Base-by-base conservation (phyloP, 768 basidiomycete species). In the Boletus insuetus region DNA sequence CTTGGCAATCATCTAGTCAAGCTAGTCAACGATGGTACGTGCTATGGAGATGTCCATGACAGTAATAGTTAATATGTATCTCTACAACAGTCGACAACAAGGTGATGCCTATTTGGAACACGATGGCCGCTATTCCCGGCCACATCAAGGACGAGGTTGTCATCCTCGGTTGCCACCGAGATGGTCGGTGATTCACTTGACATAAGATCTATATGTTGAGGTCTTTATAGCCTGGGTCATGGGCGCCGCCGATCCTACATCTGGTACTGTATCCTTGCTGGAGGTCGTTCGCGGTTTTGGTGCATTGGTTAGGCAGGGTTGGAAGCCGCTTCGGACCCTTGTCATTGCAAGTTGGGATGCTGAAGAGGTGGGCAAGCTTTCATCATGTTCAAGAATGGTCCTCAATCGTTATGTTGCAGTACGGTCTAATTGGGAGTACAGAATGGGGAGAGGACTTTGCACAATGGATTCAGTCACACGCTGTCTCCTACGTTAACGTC, bases 391-490 rank as follows among this genome's bases (percentile, higher is more conserved):
- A 20, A 44, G 6, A 47, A 17, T 26, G 16, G 8, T 42, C 24
- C 42, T 56, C 50, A 32, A 22, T 34, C 44, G 34, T 32, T 49
- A 24, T 22, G 32, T 34, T 51, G 9, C n/a, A 80, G 79, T 80
- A 82, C 50, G 90, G 89, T 24, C 78, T 93, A 40, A 68, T 91
- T 37, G 95, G 95, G 26, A 89, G 86, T 64, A 95, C 91, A 4
- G 94, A 98, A 71, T 96, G 88, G 82, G 92, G 86, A 10, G 95
- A 97, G 70, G 96, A 98, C 68, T 98, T 96, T 66, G 71, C 84
- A 0, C 77, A 82, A 20, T 95, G 87, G 83, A 82, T 98, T 41
- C 78, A 82, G 22, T 74, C 85, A 26, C 82, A 95, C 58, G 89
- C 86, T 42, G 93, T 91, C 16, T 81, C 90, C 14, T 98, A 98